Percentiles rank a stretch among this genome's conserved stretches.
These are phyloP conservation scores for Hyparrhenia diplandra DNA, from an alignment of 176 grass and related monocot species.

Conservation along the genomic window DNA sequence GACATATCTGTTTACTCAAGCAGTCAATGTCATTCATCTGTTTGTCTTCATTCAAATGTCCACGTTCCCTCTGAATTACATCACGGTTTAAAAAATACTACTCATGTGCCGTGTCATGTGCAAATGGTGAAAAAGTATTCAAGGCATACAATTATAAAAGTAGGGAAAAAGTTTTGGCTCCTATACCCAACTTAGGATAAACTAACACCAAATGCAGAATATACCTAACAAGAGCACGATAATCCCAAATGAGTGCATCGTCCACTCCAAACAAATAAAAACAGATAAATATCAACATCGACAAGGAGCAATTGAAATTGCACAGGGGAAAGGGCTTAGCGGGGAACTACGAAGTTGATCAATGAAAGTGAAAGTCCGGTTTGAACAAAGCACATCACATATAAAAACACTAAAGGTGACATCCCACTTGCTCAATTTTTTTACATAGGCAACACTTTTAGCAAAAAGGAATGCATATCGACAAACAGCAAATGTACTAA, in stretches of 20 bases:
- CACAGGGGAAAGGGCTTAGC: not conserved
- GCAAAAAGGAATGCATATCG: not conserved
- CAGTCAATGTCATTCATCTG: conserved; percentile 1
- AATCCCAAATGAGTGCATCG: not conserved
- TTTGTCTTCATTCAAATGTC: conserved; percentile 11
- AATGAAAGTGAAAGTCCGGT: not conserved
- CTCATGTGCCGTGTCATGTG: not conserved
- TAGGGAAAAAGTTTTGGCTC: not conserved
- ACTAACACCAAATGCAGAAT: not conserved
- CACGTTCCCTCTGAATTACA: not conserved
- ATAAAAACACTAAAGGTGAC: not conserved
- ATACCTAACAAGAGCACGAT: not conserved
- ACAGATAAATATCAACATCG: not conserved
- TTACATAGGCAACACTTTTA: not conserved
- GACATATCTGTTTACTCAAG: conserved; percentile 17
- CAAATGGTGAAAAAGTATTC: not conserved
- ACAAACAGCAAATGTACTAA: not conserved
- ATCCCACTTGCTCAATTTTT: not conserved
- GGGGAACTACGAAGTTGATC: not conserved
- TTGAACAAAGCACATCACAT: not conserved
- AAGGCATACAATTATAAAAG: not conserved
- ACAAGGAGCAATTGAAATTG: conserved; percentile 1
- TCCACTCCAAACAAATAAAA: not conserved
- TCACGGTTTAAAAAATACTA: not conserved
- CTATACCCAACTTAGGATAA: not conserved